A percentile compares a stretch with the other conserved stretches of the same genome.
Conservation (phyloP, 768 basidiomycete species). For the Leccinum obscurum region DNA sequence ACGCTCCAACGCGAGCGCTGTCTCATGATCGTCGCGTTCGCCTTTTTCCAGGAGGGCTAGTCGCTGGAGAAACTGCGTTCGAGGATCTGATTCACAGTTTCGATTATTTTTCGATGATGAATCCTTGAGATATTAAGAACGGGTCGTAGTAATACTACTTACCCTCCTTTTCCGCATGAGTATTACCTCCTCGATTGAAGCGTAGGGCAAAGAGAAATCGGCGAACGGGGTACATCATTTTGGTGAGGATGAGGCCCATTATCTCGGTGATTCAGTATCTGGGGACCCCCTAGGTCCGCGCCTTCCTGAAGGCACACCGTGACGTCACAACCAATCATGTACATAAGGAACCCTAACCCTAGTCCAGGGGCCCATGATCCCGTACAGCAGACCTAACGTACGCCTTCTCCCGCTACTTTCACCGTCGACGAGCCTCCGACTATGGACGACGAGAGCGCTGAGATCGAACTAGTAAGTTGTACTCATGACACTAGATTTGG, state of each 20-base stretch:
- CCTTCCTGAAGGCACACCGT: no score
- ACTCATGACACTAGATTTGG: neutral
- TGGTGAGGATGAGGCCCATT: conserved; percentile 14
- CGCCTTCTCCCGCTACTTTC: neutral
- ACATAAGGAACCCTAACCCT: conserved; percentile 1
- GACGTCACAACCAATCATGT: no score
- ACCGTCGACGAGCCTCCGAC: neutral
- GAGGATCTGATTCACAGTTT: conserved; percentile 10
- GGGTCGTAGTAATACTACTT: neutral
- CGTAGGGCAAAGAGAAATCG: neutral
- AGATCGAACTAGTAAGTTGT: conserved; percentile 23
- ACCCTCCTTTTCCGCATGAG: conserved; percentile 2
- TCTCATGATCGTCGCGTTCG: conserved; percentile 17
- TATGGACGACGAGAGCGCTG: conserved; percentile 31
- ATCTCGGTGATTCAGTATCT: neutral
- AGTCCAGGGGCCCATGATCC: neutral
- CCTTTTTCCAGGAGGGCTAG: conserved; percentile 16
- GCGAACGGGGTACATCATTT: neutral
- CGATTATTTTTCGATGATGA: neutral
- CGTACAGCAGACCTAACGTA: conserved; percentile 1
- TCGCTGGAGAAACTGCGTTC: neutral
- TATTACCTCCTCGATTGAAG: neutral
- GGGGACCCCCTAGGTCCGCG: no score
- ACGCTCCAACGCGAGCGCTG: conserved; percentile 35
- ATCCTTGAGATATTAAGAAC: neutral